Evolutionary conservation across 768 basidiomycete genomes (phyloP).

Genomic region (Agrocybe chaxingu): DNA sequence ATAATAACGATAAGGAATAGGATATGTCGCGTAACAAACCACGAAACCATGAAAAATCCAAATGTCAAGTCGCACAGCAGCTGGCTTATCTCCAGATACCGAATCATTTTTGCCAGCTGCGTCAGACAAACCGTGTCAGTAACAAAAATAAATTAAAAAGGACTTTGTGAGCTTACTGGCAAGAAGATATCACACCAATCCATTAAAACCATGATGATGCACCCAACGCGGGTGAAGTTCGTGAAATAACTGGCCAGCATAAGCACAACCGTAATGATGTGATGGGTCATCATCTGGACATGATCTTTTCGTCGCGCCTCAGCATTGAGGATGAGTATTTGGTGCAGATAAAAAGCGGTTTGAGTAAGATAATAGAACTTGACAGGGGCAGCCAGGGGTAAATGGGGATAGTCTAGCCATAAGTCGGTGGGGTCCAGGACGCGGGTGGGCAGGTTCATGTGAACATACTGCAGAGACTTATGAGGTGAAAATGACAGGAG

Average conservation of each 20-base stretch:
- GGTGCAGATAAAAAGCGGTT: slow-evolving; percentile 88
- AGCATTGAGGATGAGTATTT: slow-evolving; percentile 87
- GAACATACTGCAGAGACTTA: slow-evolving; percentile 62
- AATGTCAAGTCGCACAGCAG: slow-evolving; percentile 73
- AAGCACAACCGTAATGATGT: slow-evolving; percentile 82
- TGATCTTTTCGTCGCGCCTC: slow-evolving; percentile 93
- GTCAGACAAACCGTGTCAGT: slow-evolving; percentile 6
- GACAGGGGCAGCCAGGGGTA: slow-evolving; percentile 70
- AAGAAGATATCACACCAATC: slow-evolving; percentile 92
- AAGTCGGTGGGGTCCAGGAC: slow-evolving; percentile 61
- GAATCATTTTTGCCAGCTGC: slow-evolving; percentile 91
- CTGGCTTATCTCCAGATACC: slow-evolving; percentile 69
- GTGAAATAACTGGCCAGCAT: slow-evolving; percentile 75
- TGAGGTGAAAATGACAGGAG: slow-evolving; percentile 11
- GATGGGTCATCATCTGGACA: slow-evolving; percentile 94
- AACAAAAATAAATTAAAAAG: neutral
- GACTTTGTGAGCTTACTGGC: slow-evolving; percentile 55
- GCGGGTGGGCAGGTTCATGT: slow-evolving; percentile 64
- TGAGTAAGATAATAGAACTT: slow-evolving; percentile 91
- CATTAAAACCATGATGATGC: slow-evolving; percentile 88
- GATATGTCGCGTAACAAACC: slow-evolving; percentile 88
- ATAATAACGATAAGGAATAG: slow-evolving; percentile 73
- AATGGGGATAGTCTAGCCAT: slow-evolving; percentile 84
- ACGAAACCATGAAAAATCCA: slow-evolving; percentile 79
- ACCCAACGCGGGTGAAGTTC: slow-evolving; percentile 88